Evolutionary conservation across 2,329 filamentous ascomycete species (phyloP).

Genomic region (Fusarium algeriense): DNA sequence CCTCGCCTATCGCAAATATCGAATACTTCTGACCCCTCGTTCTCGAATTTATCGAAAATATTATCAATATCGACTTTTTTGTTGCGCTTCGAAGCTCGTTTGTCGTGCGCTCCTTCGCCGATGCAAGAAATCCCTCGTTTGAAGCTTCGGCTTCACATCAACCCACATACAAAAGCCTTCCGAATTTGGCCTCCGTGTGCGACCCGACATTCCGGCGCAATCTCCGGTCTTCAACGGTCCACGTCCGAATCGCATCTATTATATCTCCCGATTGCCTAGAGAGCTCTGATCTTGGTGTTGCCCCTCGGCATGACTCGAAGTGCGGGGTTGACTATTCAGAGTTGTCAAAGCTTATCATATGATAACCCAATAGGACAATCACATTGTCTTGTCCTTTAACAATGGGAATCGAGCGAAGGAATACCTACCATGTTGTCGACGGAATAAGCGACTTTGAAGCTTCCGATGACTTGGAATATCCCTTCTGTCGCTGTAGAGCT

Average conservation of each 20-base stretch:
- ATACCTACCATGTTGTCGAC: neutral
- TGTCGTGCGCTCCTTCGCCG: neutral
- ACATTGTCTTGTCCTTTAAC: neutral
- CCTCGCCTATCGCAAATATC: conserved; percentile 32
- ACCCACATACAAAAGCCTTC: conserved; percentile 10
- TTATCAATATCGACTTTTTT: neutral
- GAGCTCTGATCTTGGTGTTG: conserved; percentile 12
- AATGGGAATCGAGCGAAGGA: neutral
- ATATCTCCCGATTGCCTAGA: neutral
- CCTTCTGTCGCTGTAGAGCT: neutral
- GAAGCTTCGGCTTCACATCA: conserved; percentile 12
- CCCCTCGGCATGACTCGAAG: conserved; percentile 23
- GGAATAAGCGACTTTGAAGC: neutral
- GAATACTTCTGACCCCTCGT: conserved; percentile 10
- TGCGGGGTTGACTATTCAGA: conserved; percentile 33
- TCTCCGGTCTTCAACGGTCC: conserved; percentile 14
- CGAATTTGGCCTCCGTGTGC: conserved; percentile 37
- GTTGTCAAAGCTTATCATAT: conserved; percentile 6
- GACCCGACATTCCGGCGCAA: conserved; percentile 38
- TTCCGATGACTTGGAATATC: neutral
- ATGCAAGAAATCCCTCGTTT: conserved; percentile 38
- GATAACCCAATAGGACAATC: neutral
- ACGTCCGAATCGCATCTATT: neutral
- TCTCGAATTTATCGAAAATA: conserved; percentile 10
- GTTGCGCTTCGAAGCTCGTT: conserved; percentile 1